phyloP scores from a whole-genome alignment of 495 filamentous ascomycete species.

The Penicillium paxilli region DNA sequence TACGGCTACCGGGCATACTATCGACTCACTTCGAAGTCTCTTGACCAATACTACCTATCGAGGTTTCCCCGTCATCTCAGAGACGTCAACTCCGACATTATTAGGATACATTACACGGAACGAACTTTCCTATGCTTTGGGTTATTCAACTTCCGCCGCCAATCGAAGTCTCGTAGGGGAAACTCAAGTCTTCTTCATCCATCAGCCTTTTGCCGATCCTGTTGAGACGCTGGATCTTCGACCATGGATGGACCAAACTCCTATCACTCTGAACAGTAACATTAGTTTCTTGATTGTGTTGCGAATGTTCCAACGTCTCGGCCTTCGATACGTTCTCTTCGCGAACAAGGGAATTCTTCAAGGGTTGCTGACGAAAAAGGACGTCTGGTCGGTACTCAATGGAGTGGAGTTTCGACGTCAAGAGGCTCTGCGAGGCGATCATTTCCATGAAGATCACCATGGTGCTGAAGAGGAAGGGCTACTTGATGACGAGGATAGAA shows the following conservation, averaged over 20 bases:
- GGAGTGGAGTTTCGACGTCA: constrained; percentile 63
- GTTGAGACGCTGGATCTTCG: constrained; percentile 79
- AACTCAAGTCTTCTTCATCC: constrained; percentile 81
- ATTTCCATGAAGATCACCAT: constrained; percentile 37
- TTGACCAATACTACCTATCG: constrained; percentile 75
- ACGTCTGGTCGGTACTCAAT: constrained; percentile 93
- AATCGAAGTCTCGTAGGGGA: constrained; percentile 61
- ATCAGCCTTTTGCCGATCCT: constrained; percentile 79
- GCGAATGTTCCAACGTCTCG: constrained; percentile 90
- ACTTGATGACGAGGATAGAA: constrained; percentile 43
- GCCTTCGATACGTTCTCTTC: constrained; percentile 88
- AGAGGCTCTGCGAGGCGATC: constrained; percentile 32
- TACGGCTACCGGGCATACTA: constrained; percentile 80
- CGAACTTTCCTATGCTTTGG: constrained; percentile 80
- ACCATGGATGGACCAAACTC: constrained; percentile 98
- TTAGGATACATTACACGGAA: constrained; percentile 93
- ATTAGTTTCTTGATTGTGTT: constrained; percentile 77
- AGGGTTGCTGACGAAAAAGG: constrained; percentile 94
- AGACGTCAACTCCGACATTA: constrained; percentile 65
- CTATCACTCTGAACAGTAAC: constrained; percentile 79
- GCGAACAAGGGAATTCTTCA: constrained; percentile 75
- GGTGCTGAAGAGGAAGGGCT: constrained; percentile 53
- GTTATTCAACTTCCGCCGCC: constrained; percentile 35
- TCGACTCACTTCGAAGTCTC: constrained; percentile 67
- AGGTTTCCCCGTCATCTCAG: constrained; percentile 88